A percentile compares a stretch with the other conserved stretches of the same genome.
Conservation (phyloP, 2,329 filamentous ascomycete species). For the Penicillium sclerotiorum region DNA sequence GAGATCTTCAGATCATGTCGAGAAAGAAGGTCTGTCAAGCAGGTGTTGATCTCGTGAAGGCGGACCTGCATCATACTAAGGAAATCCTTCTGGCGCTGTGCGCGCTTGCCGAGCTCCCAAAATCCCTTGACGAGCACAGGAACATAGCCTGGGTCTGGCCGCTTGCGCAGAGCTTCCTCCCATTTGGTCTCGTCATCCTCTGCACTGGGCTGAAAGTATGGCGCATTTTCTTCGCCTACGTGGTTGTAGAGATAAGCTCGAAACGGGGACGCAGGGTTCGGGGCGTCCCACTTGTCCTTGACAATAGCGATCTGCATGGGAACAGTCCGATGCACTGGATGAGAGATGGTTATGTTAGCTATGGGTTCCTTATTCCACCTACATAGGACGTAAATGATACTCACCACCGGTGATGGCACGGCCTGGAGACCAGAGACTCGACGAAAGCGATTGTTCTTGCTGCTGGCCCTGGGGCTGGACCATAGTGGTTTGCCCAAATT, state of each 20-base stretch:
- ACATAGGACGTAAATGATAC: too few relatives aligned
- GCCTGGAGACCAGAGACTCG: constrained; percentile 48
- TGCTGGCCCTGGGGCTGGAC: constrained; percentile 33
- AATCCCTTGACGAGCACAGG: constrained; percentile 65
- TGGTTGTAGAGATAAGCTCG: constrained; percentile 67
- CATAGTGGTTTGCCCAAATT: constrained; percentile 45
- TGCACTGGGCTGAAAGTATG: constrained; percentile 62
- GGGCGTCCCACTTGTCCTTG: constrained; percentile 63
- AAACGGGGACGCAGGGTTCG: constrained; percentile 55
- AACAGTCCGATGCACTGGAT: constrained; percentile 60
- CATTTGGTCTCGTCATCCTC: constrained; percentile 64
- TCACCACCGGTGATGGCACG: constrained; percentile 47
- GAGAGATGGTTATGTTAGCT: background rate
- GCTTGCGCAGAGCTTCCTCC: constrained; percentile 65
- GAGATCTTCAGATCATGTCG: constrained; percentile 63
- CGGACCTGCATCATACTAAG: constrained; percentile 61
- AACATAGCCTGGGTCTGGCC: constrained; percentile 60
- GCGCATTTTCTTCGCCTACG: constrained; percentile 60
- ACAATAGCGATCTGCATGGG: constrained; percentile 63
- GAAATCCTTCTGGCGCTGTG: constrained; percentile 59
- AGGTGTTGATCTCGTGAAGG: constrained; percentile 67
- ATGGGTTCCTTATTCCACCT: too few relatives aligned
- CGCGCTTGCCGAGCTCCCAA: constrained; percentile 59
- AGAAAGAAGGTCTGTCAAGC: constrained; percentile 60
- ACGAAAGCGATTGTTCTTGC: constrained; percentile 31